These are phyloP conservation scores for Fusarium mundagurra DNA, from an alignment of 2,329 filamentous ascomycete species.

Conservation along the genomic window DNA sequence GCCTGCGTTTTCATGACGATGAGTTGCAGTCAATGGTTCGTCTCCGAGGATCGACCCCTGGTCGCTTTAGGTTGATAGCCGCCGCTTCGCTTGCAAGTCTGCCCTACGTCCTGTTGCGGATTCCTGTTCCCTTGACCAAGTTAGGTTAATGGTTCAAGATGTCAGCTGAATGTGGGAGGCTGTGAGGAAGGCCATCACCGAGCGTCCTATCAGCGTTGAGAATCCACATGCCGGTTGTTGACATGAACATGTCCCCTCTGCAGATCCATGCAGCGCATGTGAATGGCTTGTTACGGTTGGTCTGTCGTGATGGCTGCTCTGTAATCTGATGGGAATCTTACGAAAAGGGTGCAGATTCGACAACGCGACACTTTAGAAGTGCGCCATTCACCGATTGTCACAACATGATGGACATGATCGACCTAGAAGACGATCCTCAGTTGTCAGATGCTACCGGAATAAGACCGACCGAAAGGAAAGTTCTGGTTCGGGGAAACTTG, in stretches of 20 bases:
- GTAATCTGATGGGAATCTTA: constrained; percentile 11
- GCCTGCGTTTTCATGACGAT: constrained; percentile 38
- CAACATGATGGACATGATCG: not conserved
- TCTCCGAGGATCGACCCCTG: constrained; percentile 32
- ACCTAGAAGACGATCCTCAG: not conserved
- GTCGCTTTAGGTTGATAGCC: constrained; percentile 15
- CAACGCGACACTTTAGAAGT: not conserved
- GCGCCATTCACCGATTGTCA: not conserved
- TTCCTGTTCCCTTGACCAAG: constrained; percentile 15
- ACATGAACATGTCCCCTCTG: constrained; percentile 33
- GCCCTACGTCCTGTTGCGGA: constrained; percentile 23
- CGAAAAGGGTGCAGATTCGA: constrained; percentile 5
- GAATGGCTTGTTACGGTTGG: constrained; percentile 13
- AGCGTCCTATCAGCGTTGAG: constrained; percentile 39
- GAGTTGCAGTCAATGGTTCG: constrained; percentile 35
- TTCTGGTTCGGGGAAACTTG: constrained; percentile 1
- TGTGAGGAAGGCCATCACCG: constrained; percentile 34
- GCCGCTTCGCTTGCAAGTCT: constrained; percentile 20
- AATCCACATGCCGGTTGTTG: constrained; percentile 30
- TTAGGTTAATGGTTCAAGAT: constrained; percentile 24
- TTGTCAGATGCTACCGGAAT: constrained; percentile 27
- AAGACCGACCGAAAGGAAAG: constrained; percentile 7
- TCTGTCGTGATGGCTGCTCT: constrained; percentile 7
- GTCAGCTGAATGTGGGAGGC: constrained; percentile 38
- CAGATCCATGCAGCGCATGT: constrained; percentile 38